Conservation (phyloP, 2,329 filamentous ascomycete genomes). For the Neophaeococcomyces mojaviensis region DNA sequence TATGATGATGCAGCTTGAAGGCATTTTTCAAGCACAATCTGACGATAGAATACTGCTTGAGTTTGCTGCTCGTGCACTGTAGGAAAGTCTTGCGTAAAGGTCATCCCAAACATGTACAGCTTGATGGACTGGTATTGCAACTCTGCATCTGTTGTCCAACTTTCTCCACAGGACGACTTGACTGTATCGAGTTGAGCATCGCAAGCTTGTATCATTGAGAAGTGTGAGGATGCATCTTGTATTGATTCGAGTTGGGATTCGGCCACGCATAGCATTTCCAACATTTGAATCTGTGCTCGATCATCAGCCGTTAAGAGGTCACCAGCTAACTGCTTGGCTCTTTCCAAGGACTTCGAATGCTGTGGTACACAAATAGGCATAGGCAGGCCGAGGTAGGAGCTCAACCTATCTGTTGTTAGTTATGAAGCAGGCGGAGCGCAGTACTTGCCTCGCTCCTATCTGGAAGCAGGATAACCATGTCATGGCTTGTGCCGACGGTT, state of each 20-base stretch:
- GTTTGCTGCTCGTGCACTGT: not conserved
- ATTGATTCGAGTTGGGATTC: not conserved
- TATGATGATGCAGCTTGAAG: not conserved
- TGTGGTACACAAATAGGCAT: not conserved
- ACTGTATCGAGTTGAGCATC: not conserved
- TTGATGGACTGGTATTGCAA: not conserved
- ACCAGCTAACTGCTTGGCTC: not conserved
- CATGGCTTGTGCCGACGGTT: slow-evolving; percentile 2
- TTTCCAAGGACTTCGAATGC: not conserved
- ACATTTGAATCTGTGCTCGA: not conserved
- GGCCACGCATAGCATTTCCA: not conserved
- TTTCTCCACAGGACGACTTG: not conserved
- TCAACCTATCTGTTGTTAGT: not conserved
- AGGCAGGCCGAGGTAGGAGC: not conserved
- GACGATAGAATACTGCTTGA: not conserved
- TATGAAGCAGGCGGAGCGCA: not conserved
- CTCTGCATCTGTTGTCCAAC: not conserved
- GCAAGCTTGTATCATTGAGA: not conserved
- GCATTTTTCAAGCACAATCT: not conserved
- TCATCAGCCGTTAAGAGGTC: not conserved
- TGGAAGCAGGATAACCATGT: slow-evolving; percentile 6
- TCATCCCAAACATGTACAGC: not conserved
- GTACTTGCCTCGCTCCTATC: slow-evolving; percentile 1
- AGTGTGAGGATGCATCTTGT: not conserved
- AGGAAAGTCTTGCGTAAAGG: not conserved